Percentiles rank a stretch among this genome's conserved stretches.
Conservation (phyloP, 352 stramenopile species). For the Thalassiosira sp. region DNA sequence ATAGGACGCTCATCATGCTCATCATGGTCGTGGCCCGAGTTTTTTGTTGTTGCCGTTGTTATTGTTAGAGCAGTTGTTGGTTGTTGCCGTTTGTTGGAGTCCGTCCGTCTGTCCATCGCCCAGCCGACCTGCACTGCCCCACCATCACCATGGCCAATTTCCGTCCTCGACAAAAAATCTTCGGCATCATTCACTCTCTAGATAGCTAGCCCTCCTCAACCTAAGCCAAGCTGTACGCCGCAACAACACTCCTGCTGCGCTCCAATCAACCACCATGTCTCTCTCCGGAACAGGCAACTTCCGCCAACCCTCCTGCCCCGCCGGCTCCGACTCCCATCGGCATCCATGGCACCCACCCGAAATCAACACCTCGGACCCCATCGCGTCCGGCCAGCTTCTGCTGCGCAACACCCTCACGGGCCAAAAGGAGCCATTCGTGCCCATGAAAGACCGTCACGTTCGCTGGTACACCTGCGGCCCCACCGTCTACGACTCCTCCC, state of each 20-base stretch:
- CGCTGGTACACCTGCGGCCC: constrained; percentile 93
- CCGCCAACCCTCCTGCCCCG: constrained; percentile 17
- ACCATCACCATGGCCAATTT: no score
- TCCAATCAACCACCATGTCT: constrained; percentile 61
- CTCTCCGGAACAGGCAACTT: constrained; percentile 58
- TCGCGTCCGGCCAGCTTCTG: constrained; percentile 51
- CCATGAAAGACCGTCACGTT: constrained; percentile 47
- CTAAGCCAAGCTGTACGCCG: no score
- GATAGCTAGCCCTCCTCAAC: no score
- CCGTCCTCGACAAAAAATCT: no score
- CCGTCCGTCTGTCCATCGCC: no score
- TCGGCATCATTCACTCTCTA: no score
- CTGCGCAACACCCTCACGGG: constrained; percentile 60
- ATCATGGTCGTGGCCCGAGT: no score
- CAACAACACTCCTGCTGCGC: no score
- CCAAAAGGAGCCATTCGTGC: constrained; percentile 60
- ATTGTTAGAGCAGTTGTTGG: background rate
- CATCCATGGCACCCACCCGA: constrained; percentile 58
- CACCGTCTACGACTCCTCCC: constrained; percentile 95
- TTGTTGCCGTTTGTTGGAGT: background rate
- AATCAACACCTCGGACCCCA: constrained; percentile 33
- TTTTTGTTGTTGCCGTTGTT: background rate
- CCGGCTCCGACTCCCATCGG: constrained; percentile 27
- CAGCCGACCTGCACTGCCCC: no score
- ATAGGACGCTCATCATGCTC: constrained; percentile 3